Evolutionary conservation across 306 rosid genomes (phyloP).

Genomic region (Sphenostylis stenocarpa): DNA sequence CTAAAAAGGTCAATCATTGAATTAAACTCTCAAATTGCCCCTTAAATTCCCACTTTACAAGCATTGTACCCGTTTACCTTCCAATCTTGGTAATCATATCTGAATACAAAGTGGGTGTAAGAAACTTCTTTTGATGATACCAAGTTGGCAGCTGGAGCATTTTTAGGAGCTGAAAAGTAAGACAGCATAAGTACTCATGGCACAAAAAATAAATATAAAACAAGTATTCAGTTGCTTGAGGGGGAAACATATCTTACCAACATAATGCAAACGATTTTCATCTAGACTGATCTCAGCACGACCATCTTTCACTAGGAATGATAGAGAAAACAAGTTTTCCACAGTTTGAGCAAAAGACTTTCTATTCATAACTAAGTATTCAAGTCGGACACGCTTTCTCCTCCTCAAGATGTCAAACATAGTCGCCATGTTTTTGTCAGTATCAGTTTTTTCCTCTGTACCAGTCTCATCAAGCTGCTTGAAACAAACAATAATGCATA

Average conservation of each 20-base stretch:
- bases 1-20: neutral
- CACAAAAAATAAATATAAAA: neutral
- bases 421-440: slow-evolving; percentile 68
- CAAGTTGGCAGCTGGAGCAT: slow-evolving; percentile 62
- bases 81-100: slow-evolving; percentile 85
- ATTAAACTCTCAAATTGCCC: neutral
- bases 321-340: slow-evolving; percentile 79
- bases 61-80: slow-evolving; percentile 49
- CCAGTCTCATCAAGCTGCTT: slow-evolving; percentile 55
- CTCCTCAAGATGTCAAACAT: slow-evolving; percentile 64
- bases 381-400: slow-evolving; percentile 51
- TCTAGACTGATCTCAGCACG: slow-evolving; percentile 66
- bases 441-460: slow-evolving; percentile 59
- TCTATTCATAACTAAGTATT: slow-evolving; percentile 62
- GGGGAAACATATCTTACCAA: slow-evolving; percentile 51
- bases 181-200: neutral
- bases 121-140: slow-evolving; percentile 52
- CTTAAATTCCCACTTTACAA: neutral
- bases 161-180: slow-evolving; percentile 64
- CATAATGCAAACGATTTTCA: slow-evolving; percentile 55
- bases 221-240: neutral
- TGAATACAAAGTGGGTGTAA: slow-evolving; percentile 74
- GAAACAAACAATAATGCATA: slow-evolving; percentile 17
- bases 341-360: slow-evolving; percentile 78
- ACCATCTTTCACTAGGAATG: slow-evolving; percentile 86